Base-by-base conservation (phyloP, 345 rosid species). In the Physaria fendleri region DNA sequence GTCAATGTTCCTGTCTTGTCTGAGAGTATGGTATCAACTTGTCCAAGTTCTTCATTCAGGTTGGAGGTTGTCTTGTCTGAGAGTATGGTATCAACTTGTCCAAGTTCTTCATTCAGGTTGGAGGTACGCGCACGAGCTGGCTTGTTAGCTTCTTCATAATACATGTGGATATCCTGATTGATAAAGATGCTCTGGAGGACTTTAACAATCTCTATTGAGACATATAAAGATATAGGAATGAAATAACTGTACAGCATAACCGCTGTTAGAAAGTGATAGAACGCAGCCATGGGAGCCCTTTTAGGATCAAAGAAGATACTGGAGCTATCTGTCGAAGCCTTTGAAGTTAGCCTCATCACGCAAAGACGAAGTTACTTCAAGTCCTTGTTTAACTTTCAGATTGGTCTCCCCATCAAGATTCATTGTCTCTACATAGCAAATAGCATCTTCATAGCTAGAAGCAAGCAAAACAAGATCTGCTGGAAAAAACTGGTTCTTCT, bases 1-100 rank as follows among this genome's bases (percentile, higher is more conserved):
- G 98, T 91, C 75, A 91, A 66, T 15, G 98, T 91, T 24, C 98
- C 98, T 0, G 98, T 91, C 83, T 91, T 91, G 61, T 91, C 98
- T 14, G 98, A 91, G 39, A 91, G 90, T 45, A 91, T 78, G 4
- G 96, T 87, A 44, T 83, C 78, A 32, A 88, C 96, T 56, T 91
- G 98, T 17, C 96, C 98, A 54, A 91, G 92, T 52, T 91, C 98
- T 78, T 91, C 98, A 38, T 82, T 91, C 72, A 88, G 76, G 66
- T 91, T 88, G 25, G 95, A 85, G 63, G 98, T n/a, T 0, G 98
- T 91, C 83, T 91, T 91, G 61, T 91, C 98, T 14, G 98, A 91
- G 39, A 91, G 90, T 45, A 91, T 78, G 4, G 96, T 87, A 44
- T 83, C 78, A 32, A 88, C 96, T 56, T 91, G 98, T 17, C 96